Evolutionary conservation across 2,329 filamentous ascomycete genomes (phyloP).

Genomic region (Camillea tinctor): DNA sequence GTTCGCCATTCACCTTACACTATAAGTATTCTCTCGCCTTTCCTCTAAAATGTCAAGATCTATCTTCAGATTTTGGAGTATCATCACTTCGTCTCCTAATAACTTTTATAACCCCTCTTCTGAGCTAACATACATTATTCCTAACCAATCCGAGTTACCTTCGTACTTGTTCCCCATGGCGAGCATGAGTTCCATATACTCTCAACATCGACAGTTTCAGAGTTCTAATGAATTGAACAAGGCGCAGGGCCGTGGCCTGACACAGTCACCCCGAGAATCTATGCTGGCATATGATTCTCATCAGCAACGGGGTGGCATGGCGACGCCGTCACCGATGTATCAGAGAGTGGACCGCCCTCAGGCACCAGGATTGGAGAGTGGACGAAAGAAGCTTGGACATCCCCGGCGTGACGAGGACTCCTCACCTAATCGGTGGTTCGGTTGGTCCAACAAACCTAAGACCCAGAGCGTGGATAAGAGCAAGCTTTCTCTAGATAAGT

Average conservation of each 20-base stretch:
- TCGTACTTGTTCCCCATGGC: not conserved
- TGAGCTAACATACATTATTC: not conserved
- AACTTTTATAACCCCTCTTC: not conserved
- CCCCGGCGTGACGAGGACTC: not conserved
- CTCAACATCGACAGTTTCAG: not conserved
- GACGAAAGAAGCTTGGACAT: conserved; percentile 1
- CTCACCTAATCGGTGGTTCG: conserved; percentile 10
- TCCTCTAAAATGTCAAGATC: not conserved
- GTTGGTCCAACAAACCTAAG: not conserved
- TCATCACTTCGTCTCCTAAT: not conserved
- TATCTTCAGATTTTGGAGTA: not conserved
- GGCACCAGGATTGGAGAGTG: not conserved
- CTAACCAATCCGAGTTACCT: not conserved
- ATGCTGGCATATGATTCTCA: conserved; percentile 13
- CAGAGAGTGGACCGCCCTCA: conserved; percentile 5
- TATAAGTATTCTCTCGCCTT: not conserved
- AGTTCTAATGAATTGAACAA: not conserved
- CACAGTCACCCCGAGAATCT: conserved; percentile 7
- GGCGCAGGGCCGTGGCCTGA: not conserved
- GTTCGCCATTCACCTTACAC: too few species aligned
- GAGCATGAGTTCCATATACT: conserved; percentile 13
- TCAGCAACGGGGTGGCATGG: not conserved
- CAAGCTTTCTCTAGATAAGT: not conserved
- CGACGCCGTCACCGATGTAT: not conserved
- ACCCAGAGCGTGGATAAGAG: conserved; percentile 3